Percentiles rank a stretch among this genome's conserved stretches.
These are phyloP conservation scores for Plasmodium vivax DNA, from an alignment of 169 alveolate genomes.

Conservation along the genomic window DNA sequence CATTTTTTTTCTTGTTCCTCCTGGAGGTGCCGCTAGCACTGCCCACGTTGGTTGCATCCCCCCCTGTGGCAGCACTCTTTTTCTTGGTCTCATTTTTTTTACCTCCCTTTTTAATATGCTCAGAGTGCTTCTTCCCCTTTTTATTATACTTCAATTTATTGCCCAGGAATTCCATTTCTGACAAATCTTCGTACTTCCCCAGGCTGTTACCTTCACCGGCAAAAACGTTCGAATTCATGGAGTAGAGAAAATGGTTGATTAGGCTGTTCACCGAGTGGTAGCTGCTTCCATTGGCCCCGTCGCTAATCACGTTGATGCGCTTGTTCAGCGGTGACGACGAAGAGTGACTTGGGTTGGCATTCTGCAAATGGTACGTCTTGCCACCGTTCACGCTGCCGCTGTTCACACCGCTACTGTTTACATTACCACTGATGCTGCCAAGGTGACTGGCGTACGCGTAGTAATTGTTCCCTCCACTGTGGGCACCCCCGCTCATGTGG, in stretches of 20 bases:
- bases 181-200: slow-evolving; percentile 22
- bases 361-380: neutral
- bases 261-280: slow-evolving; percentile 48
- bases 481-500: neutral
- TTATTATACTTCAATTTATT: neutral
- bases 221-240: slow-evolving; percentile 58
- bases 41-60: neutral
- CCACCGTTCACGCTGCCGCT: neutral
- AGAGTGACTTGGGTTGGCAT: slow-evolving; percentile 1
- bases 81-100: slow-evolving; percentile 22
- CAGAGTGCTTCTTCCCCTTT: slow-evolving; percentile 20
- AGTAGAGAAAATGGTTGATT: slow-evolving; percentile 47
- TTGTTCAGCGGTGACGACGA: slow-evolving; percentile 18
- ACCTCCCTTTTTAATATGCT: slow-evolving; percentile 1
- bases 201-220: neutral
- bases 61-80: neutral
- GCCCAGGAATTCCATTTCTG: slow-evolving; percentile 32
- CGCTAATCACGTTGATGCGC: slow-evolving; percentile 23
- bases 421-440: neutral
- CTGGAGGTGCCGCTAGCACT: neutral
- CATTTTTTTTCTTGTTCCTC: slow-evolving; percentile 32
- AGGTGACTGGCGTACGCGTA: neutral
- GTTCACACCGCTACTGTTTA: no score
- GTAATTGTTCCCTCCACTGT: neutral
- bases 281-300: slow-evolving; percentile 7